phyloP scores from a whole-genome alignment of 345 rosid genomes.

The Salix exigua region DNA sequence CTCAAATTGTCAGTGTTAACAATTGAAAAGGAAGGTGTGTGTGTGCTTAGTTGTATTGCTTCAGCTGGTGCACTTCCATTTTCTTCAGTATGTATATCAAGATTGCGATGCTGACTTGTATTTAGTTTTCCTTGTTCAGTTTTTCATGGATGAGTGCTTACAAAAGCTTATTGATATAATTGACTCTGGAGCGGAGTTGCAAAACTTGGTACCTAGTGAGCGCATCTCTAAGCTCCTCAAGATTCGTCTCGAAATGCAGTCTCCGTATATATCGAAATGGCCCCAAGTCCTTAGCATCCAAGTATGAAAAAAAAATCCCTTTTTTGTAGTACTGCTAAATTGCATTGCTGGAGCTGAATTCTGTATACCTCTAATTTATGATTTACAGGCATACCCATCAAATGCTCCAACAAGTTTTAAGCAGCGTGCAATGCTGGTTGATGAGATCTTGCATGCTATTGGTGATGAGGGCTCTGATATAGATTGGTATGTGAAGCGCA shows the following conservation, averaged over 20 bases:
- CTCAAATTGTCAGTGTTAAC: not conserved
- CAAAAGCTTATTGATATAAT: conserved; percentile 65
- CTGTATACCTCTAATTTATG: not conserved
- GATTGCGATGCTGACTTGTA: conserved; percentile 10
- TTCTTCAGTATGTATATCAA: not conserved
- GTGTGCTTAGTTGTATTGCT: not conserved
- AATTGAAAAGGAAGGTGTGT: too few species aligned
- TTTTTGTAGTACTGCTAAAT: not conserved
- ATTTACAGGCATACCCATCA: conserved; percentile 67
- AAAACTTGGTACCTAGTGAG: conserved; percentile 58
- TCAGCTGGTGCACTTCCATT: not conserved
- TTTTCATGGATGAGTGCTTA: conserved; percentile 85
- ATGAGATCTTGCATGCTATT: conserved; percentile 85
- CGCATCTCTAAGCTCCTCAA: conserved; percentile 62
- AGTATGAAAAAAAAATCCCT: conserved; percentile 21
- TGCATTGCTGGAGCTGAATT: not conserved
- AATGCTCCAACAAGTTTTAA: conserved; percentile 77
- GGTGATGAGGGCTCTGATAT: conserved; percentile 71
- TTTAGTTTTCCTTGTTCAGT: conserved; percentile 38
- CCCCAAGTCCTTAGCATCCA: conserved; percentile 97
- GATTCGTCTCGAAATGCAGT: conserved; percentile 84
- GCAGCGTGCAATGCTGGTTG: conserved; percentile 82
- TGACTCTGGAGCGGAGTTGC: conserved; percentile 55
- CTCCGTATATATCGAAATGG: conserved; percentile 89
- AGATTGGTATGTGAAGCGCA: conserved; percentile 89